Conservation (phyloP, 2,329 filamentous ascomycete genomes). For the Grosmannia serpens region DNA sequence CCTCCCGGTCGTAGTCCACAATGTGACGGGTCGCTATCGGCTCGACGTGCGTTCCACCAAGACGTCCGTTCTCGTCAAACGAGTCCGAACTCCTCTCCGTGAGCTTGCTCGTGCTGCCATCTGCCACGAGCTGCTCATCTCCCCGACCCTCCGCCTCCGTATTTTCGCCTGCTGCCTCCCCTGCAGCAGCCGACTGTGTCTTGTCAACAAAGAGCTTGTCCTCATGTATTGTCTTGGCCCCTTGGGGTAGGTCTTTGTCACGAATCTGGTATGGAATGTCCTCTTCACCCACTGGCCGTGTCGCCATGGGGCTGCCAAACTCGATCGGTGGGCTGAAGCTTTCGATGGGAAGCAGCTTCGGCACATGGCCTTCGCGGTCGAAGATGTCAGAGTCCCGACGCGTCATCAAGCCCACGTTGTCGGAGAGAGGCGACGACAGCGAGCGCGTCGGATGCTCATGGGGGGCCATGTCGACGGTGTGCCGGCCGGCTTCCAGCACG, state of each 20-base stretch:
- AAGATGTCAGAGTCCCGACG: conserved; percentile 15
- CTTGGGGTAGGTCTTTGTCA: conserved; percentile 4
- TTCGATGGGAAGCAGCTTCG: conserved; percentile 18
- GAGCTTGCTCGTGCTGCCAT: conserved; percentile 11
- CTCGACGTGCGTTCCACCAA: conserved; percentile 10
- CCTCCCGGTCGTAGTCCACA: not conserved
- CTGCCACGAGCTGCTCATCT: not conserved
- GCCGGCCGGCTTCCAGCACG: too few relatives aligned
- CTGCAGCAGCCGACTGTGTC: too few relatives aligned
- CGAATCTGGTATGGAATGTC: not conserved
- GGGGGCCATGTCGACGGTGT: too few relatives aligned
- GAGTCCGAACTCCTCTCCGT: conserved; percentile 9
- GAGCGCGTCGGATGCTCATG: conserved; percentile 1
- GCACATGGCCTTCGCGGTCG: conserved; percentile 19
- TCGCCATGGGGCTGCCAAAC: not conserved
- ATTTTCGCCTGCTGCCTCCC: not conserved
- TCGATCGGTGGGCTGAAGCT: conserved; percentile 13
- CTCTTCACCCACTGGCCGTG: not conserved
- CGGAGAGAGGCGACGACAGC: conserved; percentile 5
- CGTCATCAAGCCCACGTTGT: conserved; percentile 17
- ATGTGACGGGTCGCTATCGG: not conserved
- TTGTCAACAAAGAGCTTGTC: not conserved
- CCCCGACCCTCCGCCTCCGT: not conserved
- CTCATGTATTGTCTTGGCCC: not conserved
- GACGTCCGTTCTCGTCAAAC: conserved; percentile 11